Base-by-base conservation (phyloP, 257 asterid species). In the Euphrasia confusa region DNA sequence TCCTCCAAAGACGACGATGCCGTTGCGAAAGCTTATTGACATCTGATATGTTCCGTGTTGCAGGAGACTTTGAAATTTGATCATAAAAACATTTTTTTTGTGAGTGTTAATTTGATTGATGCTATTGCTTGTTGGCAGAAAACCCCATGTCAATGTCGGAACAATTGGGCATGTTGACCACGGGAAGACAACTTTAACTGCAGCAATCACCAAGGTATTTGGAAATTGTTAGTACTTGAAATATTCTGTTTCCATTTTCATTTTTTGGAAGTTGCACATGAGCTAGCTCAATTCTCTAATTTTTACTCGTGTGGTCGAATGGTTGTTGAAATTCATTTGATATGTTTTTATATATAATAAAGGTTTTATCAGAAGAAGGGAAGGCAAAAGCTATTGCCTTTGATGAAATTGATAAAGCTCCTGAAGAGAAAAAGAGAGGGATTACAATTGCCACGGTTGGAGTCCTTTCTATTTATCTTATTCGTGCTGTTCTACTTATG, bases 111-210 rank as follows among this genome's bases (percentile, higher is more conserved):
- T 63, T 58, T 33, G 12, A 56, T 63, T 61, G 50, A 14, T 69
- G 37, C 2, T 35, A 2, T 40, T 57, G 0, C 68, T 42, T 70
- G 56, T 53, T 66, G 67, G 27, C 86, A 92, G 98, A 71, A 92
- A 92, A 63, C 97, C 98, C 42, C 98, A 92, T 63, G 95, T 92
- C 26, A 92, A 92, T 68, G 97, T 92, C 44, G 98, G 98, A 72
- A 92, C 98, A 54, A 92, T 92, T 70, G 98, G 98, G 28, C 98
- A 92, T 30, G 98, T 92, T 77, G 98, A 92, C 83, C 98, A 92
- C 65, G 98, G 98, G 54, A 92, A 88, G 79, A 92, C 98, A 60
- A 92, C 98, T 14, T 72, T 92, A 54, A 92, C 98, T 58, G 98
- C 98, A 12, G 97, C 98, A 45, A 92, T 92, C 65, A 92, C 98